Evolutionary conservation across 2,329 filamentous ascomycete species (phyloP).

Genomic region (Gaeumannomyces tritici): DNA sequence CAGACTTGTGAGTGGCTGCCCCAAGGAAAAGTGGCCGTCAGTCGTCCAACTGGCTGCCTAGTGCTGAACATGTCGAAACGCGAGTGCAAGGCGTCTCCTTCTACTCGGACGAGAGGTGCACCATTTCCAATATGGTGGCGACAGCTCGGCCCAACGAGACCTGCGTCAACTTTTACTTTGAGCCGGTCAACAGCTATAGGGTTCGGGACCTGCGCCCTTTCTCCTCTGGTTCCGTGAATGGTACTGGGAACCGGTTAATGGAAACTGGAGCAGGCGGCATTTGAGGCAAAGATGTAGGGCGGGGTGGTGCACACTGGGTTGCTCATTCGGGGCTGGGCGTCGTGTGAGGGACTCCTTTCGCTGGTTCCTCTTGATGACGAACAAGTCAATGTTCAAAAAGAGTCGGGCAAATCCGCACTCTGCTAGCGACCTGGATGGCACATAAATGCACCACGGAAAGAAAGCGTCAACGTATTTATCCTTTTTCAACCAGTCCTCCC

Average conservation of each 20-base stretch:
- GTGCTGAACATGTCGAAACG: no score
- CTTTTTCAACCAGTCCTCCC: no score
- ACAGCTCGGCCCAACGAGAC: not conserved
- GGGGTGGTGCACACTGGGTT: not conserved
- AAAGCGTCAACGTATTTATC: no score
- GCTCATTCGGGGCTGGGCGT: not conserved
- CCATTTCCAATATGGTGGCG: not conserved
- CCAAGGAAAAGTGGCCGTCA: no score
- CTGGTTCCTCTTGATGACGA: no score
- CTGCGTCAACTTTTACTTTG: not conserved
- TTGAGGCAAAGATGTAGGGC: no score
- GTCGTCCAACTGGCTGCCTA: no score
- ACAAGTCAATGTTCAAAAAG: no score
- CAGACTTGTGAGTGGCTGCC: not conserved
- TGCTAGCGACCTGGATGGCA: no score
- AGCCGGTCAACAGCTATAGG: not conserved
- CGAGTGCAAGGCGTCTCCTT: not conserved
- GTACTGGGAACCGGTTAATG: not conserved
- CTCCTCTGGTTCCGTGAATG: not conserved
- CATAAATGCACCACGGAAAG: no score
- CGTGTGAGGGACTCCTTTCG: no score
- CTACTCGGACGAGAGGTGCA: not conserved
- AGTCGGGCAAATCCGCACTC: no score
- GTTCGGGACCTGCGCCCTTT: not conserved
- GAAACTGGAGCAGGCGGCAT: not conserved